Evolutionary conservation across 2,329 filamentous ascomycete species (phyloP), one percentile per base, ranked within the genome.

Genomic region (Colletotrichum sp.): DNA sequence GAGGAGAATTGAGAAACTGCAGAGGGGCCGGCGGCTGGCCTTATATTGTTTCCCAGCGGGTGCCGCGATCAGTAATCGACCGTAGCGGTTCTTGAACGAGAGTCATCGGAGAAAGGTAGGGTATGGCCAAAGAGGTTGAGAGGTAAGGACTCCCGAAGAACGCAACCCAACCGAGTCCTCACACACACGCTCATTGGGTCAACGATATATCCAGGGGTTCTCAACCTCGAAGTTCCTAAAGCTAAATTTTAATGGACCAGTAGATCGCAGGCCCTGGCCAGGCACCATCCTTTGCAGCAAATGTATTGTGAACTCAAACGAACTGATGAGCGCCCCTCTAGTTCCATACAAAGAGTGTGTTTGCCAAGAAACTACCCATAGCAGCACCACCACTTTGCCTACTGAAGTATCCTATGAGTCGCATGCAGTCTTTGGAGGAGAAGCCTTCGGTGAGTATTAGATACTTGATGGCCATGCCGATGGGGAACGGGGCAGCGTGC

Each of bases 381-480:
- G 68, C 38, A 13, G 26, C 38, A 8, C 68, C 57, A 10, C 58
- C 58, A 21, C 34, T 52, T 24, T 52, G 36, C 28, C 68, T n/a
- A 8, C 38, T 18, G 8, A 52, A 64, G 36, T 64, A 71, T 2
- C 34, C 58, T 8, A 64, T 52, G 6, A 55, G n/a, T 10, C 52
- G 30, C 36, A 34, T 64, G 28, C 57, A 71, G 26, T 71, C 58
- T 24, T 61, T 26, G 3, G 70, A 58, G 43, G n/a, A 24, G 21
- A 28, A 18, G 13, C 66, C 48, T 21, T 61, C 64, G 5, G 64
- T 66, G 21, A 74, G 34, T 28, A 70, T 67, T 3, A 78, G 69
- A 28, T 78, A 74, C n/a, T 32, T 48, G 6, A 73, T 52, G 2
- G 75, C 65, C n/a, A 74, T 71, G 63, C 76, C 72, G 8, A 72